Base-by-base conservation (phyloP, 2,329 filamentous ascomycete genomes). In the Fonsecaea monophora region DNA sequence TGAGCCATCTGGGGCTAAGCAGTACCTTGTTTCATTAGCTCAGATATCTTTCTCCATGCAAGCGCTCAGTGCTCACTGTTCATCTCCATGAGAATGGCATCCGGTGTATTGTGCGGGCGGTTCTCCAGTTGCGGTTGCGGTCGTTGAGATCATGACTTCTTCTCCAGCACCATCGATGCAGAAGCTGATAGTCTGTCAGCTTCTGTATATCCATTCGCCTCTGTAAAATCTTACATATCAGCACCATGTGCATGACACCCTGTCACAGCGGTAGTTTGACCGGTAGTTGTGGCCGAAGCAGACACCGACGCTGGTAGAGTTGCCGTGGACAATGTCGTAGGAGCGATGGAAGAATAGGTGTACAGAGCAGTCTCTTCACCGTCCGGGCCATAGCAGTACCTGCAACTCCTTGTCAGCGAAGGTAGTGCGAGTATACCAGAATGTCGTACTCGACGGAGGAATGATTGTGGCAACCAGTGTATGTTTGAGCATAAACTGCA, bases 101-200 rank as follows among this genome's bases (percentile, higher is more conserved):
- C 78, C 86, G 0, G 88, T 90, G 73, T 87, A 91, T 60, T 84
- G 78, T 0, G 87, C 80, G 1, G 89, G 87, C 18, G 87, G 76
- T 57, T 84, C 83, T 54, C 82, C 82, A 1, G 84, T 87, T 18
- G 82, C 82, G 3, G 85, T 90, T 2, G 81, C 79, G 6, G 83
- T 82, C 53, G 74, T 67, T 0, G 75, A 75, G 5, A 81, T 75
- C 21, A 76, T 71, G 34, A 80, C 78, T 59, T 81, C 79, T 1
- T 75, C 67, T 0, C 78, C 79, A 53, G 73, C 66, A 4, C 73
- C 73, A 18, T 75, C 70, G 30, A 79, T 77, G 60, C 79, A 80
- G 64, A 42, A 70, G 13, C 63, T 63, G 25, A 78, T 15, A 12
- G 30, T 6, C 42, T 40, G 50, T 13, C 53, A 34, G 34, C 35